Evolutionary conservation across 805 yeast genomes (phyloP).

Genomic region (Candida taoyuanica): DNA sequence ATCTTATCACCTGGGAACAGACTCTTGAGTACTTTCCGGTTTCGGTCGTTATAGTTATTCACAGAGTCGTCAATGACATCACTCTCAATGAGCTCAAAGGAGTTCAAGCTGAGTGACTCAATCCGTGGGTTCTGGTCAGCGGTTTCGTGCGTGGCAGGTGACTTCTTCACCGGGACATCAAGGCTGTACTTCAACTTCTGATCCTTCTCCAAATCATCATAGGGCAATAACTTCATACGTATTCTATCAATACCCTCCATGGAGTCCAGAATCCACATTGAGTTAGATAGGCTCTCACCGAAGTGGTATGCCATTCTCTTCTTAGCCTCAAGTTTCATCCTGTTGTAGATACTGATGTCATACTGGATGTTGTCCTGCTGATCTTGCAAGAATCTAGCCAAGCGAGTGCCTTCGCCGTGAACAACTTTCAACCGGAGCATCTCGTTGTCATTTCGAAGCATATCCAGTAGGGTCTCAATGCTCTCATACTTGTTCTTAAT

Average conservation of each 20-base stretch:
- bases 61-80: conserved; percentile 30
- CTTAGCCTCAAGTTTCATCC: conserved; percentile 39
- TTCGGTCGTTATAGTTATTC: conserved; percentile 53
- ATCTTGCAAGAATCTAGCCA: conserved; percentile 58
- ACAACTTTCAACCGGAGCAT: conserved; percentile 18
- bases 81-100: conserved; percentile 44
- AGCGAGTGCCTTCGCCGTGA: conserved; percentile 43
- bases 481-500: conserved; percentile 24
- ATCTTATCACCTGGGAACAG: conserved; percentile 68
- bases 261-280: conserved; percentile 51
- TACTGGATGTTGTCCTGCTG: conserved; percentile 53
- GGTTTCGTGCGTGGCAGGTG: conserved; percentile 2
- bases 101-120: conserved; percentile 26
- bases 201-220: conserved; percentile 42
- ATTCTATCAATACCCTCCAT: conserved; percentile 68
- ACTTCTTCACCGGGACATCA: conserved; percentile 34
- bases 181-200: conserved; percentile 39
- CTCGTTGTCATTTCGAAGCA: conserved; percentile 19
- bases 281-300: conserved; percentile 18
- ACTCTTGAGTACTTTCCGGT: conserved; percentile 68
- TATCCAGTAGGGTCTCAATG: conserved; percentile 16
- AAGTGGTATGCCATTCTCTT: conserved; percentile 29
- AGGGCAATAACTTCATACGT: conserved; percentile 56
- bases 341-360: conserved; percentile 43
- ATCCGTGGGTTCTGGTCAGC: conserved; percentile 14